phyloP scores from a whole-genome alignment of 306 rosid genomes.

The Pyrus bretschneideri region DNA sequence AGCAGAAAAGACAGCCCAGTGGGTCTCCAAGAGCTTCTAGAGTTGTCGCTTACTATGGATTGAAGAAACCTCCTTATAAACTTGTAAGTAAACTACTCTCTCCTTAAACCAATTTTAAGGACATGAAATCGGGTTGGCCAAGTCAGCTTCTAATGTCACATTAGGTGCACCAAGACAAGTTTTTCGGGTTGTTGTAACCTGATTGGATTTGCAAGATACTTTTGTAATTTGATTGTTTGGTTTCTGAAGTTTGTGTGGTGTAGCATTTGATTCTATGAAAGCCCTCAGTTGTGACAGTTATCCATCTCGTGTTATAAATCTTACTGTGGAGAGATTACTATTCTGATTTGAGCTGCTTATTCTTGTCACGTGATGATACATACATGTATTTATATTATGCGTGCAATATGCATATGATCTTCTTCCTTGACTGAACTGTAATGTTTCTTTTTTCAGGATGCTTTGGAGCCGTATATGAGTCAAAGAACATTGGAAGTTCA shows the following conservation, averaged over 20 bases:
- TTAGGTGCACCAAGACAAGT: neutral
- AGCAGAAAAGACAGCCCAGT: constrained; percentile 34
- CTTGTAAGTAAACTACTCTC: constrained; percentile 49
- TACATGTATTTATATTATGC: neutral
- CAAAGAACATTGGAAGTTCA: constrained; percentile 45
- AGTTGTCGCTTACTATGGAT: constrained; percentile 61
- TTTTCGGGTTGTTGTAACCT: no score
- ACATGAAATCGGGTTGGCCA: neutral
- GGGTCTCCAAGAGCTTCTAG: constrained; percentile 35
- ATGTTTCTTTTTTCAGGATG: neutral
- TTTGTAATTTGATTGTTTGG: neutral
- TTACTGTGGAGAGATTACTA: neutral
- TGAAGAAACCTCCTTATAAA: constrained; percentile 81
- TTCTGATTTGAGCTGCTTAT: neutral
- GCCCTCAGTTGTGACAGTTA: neutral
- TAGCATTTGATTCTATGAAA: neutral
- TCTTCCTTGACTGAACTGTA: neutral
- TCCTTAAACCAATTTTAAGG: neutral
- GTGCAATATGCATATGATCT: neutral
- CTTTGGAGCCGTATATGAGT: constrained; percentile 57
- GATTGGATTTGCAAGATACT: neutral
- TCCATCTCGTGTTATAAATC: neutral
- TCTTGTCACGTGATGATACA: neutral
- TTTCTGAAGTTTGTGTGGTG: neutral
- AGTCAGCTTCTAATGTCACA: neutral